phyloP scores from a whole-genome alignment of 805 yeast genomes.

The Pichia exigua region DNA sequence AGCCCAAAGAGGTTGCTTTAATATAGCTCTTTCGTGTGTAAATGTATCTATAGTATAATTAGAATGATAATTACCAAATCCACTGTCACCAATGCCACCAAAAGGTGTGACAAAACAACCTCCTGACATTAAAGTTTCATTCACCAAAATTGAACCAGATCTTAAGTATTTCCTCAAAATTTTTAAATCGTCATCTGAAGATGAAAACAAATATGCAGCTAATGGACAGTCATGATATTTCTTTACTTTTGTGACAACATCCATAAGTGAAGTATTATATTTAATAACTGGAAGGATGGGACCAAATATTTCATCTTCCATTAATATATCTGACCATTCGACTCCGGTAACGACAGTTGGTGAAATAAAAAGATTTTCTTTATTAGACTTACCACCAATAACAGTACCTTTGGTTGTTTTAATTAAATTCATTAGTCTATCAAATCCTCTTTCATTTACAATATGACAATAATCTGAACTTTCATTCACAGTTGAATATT shows the following conservation, averaged over 20 bases:
- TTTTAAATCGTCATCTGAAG: background rate
- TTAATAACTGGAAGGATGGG: conserved; percentile 74
- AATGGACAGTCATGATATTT: conserved; percentile 64
- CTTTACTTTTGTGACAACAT: conserved; percentile 37
- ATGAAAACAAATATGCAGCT: conserved; percentile 45
- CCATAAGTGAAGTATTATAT: conserved; percentile 32
- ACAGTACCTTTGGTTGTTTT: conserved; percentile 43
- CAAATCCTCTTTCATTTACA: conserved; percentile 46
- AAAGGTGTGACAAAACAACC: conserved; percentile 64
- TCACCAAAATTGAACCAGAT: conserved; percentile 65
- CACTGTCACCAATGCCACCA: conserved; percentile 87
- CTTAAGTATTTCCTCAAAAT: conserved; percentile 26
- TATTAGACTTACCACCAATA: conserved; percentile 38
- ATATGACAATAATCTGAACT: conserved; percentile 50
- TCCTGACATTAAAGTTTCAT: conserved; percentile 66
- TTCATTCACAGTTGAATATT: conserved; percentile 29
- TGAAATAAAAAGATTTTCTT: conserved; percentile 41
- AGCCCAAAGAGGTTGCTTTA: conserved; percentile 60
- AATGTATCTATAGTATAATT: conserved; percentile 60
- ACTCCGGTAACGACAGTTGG: conserved; percentile 72
- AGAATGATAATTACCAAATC: conserved; percentile 81
- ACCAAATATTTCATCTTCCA: conserved; percentile 76
- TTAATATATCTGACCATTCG: conserved; percentile 55
- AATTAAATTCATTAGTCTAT: conserved; percentile 38
- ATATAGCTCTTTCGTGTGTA: conserved; percentile 62